Conservation (phyloP, 2,329 filamentous ascomycete species). For the Penicillium sp. region DNA sequence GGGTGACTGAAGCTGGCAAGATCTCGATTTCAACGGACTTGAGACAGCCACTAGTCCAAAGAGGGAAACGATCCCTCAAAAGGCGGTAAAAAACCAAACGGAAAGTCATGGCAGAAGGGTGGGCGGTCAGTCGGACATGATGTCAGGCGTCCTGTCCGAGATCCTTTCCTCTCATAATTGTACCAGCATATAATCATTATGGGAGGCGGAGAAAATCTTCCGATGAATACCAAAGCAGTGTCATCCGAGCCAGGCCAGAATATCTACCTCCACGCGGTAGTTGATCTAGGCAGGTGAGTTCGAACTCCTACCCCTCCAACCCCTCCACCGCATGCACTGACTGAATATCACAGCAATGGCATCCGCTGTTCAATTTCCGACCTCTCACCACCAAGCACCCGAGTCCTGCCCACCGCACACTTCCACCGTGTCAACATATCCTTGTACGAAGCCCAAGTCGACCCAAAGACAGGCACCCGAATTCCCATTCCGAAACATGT, state of each 20-base stretch:
- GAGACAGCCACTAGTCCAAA: no score
- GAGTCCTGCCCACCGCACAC: slow-evolving; percentile 77
- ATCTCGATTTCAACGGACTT: no score
- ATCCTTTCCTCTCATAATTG: background rate
- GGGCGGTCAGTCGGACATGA: slow-evolving; percentile 6
- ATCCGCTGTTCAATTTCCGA: slow-evolving; percentile 88
- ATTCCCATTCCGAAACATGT: slow-evolving; percentile 59
- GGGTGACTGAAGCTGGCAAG: no score
- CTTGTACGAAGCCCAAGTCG: slow-evolving; percentile 72
- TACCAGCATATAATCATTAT: background rate
- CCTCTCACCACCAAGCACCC: slow-evolving; percentile 66
- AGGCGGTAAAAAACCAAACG: background rate
- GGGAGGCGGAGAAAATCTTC: slow-evolving; percentile 5
- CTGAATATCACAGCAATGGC: slow-evolving; percentile 64
- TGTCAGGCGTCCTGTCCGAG: slow-evolving; percentile 1
- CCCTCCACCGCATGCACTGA: background rate
- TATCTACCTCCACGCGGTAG: slow-evolving; percentile 31
- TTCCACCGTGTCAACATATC: slow-evolving; percentile 77
- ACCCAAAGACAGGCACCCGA: slow-evolving; percentile 36
- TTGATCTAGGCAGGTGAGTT: slow-evolving; percentile 43
- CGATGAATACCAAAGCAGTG: background rate
- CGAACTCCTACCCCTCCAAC: background rate
- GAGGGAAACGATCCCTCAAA: no score
- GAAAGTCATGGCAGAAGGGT: background rate
- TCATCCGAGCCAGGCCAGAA: slow-evolving; percentile 6